These are phyloP conservation scores for Anthracocystis setariae DNA, from an alignment of 1,284 basidiomycete genomes.

Conservation along the genomic window DNA sequence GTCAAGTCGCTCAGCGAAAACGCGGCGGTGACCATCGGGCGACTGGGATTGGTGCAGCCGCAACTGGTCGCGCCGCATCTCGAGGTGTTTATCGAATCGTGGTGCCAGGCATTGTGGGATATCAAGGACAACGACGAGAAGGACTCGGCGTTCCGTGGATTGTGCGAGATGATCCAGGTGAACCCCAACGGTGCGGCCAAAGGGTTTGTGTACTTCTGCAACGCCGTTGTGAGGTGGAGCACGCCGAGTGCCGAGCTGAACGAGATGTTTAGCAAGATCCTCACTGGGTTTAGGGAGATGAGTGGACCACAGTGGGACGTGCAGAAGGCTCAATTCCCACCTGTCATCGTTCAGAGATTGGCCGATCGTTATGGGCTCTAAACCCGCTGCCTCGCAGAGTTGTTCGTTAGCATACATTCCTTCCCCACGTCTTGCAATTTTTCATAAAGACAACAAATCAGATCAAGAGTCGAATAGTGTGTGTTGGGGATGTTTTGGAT, in stretches of 20 bases:
- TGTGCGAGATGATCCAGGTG: conserved; percentile 93
- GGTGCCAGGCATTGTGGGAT: conserved; percentile 97
- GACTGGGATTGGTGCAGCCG: conserved; percentile 92
- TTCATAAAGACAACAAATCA: no score
- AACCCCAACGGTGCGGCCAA: conserved; percentile 75
- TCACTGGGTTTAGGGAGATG: conserved; percentile 85
- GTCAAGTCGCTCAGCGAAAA: conserved; percentile 96
- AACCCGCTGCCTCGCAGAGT: not conserved
- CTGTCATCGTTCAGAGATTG: conserved; percentile 59
- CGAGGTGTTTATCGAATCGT: conserved; percentile 88
- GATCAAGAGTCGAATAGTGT: no score
- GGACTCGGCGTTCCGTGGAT: conserved; percentile 97
- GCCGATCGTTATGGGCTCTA: conserved; percentile 56
- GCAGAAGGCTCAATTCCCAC: conserved; percentile 62
- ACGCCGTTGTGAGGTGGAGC: conserved; percentile 66
- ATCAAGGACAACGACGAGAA: conserved; percentile 99
- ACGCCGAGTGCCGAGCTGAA: conserved; percentile 62
- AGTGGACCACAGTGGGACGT: conserved; percentile 73
- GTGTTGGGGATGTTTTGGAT: no score
- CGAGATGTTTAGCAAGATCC: conserved; percentile 70
- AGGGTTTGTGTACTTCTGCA: conserved; percentile 67
- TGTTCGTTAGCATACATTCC: not conserved
- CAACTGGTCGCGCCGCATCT: conserved; percentile 87
- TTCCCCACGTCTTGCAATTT: no score
- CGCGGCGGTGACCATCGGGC: conserved; percentile 97